Percentiles rank a stretch among this genome's conserved stretches.
phyloP scores from a whole-genome alignment of 345 rosid genomes.

The Rhodomyrtus tomentosa region DNA sequence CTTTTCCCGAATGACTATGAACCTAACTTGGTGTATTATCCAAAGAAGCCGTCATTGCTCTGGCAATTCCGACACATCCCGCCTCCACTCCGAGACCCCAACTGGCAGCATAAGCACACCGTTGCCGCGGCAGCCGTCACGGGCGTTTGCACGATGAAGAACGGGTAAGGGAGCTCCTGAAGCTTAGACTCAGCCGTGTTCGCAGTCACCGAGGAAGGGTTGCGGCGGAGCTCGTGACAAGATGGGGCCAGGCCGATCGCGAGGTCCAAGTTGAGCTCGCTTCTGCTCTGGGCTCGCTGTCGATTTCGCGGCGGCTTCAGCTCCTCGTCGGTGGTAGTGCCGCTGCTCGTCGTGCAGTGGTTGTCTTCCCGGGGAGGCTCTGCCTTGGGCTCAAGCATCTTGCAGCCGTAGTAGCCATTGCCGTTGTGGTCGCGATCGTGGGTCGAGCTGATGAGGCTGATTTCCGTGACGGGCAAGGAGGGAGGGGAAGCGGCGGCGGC shows the following conservation, averaged over 20 bases:
- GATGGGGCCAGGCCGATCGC: conserved; percentile 26
- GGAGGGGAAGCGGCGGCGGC: not conserved
- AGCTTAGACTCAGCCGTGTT: conserved; percentile 38
- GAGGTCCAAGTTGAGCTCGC: conserved; percentile 36
- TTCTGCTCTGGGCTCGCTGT: not conserved
- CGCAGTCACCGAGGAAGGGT: not conserved
- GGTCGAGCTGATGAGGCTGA: not conserved
- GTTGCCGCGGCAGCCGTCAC: not conserved
- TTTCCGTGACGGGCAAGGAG: conserved; percentile 4
- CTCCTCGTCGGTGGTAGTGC: conserved; percentile 48
- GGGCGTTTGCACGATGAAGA: not conserved
- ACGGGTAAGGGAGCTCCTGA: not conserved
- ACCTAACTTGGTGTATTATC: conserved; percentile 9
- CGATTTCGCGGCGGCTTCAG: conserved; percentile 6
- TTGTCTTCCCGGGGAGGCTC: conserved; percentile 25
- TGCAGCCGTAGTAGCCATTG: not conserved
- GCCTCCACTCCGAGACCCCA: conserved; percentile 24
- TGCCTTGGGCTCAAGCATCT: not conserved
- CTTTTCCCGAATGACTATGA: not conserved
- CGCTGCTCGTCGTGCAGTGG: conserved; percentile 31
- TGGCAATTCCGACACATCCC: conserved; percentile 31
- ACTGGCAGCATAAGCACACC: conserved; percentile 39
- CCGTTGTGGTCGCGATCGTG: not conserved
- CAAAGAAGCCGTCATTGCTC: conserved; percentile 12
- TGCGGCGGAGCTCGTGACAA: not conserved